Evolutionary conservation across 768 basidiomycete species (phyloP), one percentile per base, ranked within the genome.

Genomic region (Coprinellus micaceus): DNA sequence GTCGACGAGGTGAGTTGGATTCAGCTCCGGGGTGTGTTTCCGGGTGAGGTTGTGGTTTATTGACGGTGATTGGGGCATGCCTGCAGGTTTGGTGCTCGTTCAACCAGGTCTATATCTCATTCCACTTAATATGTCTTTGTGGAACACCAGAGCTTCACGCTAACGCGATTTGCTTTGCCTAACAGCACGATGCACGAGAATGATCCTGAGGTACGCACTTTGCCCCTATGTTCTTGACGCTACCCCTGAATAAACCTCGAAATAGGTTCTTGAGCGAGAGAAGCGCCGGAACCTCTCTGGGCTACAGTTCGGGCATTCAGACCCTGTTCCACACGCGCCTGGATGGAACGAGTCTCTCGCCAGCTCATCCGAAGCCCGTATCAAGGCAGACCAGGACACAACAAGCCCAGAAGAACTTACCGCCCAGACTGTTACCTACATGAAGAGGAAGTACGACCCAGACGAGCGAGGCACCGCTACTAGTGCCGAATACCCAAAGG

Each of bases 271-370:
- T 21, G 82, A 82, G 54, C 63, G 63, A 17, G 82, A 85, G 64
- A 87, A 86, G 58, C 66, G 60, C 12, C 74, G 78, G n/a, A 81
- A 81, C 61, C 67, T 82, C 39, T 63, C 73, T 21, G 69, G 71
- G 5, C 64, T 65, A 3, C 77, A 82, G 28, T 71, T 80, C 63
- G 70, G 71, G 58, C 80, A 75, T 1, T 77, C 80, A 2, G 75
- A 82, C 1, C 77, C 81, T 10, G 76, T 79, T 53, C 60, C 75
- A 11, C 66, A 80, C 58, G 84, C 86, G 0, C 86, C 85, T 2
- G 87, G 86, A 1, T 89, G 87, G 87, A 88, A 88, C 58, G 87
- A 89, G 61, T 66, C 68, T 24, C 77, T 89, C 12, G 87, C 87
- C 0, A 79, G 76, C 54, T 58, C 75, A 11, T 88, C 88, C 2